Percentiles rank a stretch among this genome's conserved stretches.
Evolutionary conservation across 164 flowering plant species (phyloP).

Genomic region (Chimonanthus praecox): DNA sequence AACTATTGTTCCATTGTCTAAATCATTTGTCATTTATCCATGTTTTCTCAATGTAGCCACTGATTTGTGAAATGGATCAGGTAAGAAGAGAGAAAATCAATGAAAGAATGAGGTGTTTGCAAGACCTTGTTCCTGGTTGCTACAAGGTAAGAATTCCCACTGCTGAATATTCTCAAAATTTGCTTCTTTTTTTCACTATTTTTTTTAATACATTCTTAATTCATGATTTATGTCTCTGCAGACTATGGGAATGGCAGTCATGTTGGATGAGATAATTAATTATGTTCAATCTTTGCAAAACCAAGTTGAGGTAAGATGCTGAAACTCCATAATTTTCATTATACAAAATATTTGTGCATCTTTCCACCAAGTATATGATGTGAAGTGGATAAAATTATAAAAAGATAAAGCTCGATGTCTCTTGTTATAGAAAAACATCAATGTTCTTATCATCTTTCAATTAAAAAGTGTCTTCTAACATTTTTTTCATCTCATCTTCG

Average conservation of each 20-base stretch:
- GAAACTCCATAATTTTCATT: no score
- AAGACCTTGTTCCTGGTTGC: conserved; percentile 69
- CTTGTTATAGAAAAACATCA: not conserved
- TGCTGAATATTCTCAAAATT: no score
- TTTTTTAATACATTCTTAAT: not conserved
- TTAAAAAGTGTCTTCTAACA: not conserved
- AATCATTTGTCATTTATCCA: not conserved
- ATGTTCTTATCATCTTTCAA: not conserved
- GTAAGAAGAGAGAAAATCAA: conserved; percentile 64
- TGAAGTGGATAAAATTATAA: no score
- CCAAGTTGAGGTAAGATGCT: conserved; percentile 47
- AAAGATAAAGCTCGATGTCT: no score
- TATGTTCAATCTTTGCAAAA: conserved; percentile 56
- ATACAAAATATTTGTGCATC: no score
- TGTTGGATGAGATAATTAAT: conserved; percentile 60
- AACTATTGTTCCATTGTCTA: not conserved
- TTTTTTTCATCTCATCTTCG: not conserved
- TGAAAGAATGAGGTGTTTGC: conserved; percentile 51
- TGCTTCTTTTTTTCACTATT: not conserved
- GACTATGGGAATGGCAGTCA: conserved; percentile 82
- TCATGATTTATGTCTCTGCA: conserved; percentile 13
- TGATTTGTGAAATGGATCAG: conserved; percentile 15
- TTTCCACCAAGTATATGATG: no score
- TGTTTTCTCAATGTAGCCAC: no score
- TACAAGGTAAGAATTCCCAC: conserved; percentile 37